phyloP scores from a whole-genome alignment of 345 rosid genomes.

The Eucalyptus virginea region DNA sequence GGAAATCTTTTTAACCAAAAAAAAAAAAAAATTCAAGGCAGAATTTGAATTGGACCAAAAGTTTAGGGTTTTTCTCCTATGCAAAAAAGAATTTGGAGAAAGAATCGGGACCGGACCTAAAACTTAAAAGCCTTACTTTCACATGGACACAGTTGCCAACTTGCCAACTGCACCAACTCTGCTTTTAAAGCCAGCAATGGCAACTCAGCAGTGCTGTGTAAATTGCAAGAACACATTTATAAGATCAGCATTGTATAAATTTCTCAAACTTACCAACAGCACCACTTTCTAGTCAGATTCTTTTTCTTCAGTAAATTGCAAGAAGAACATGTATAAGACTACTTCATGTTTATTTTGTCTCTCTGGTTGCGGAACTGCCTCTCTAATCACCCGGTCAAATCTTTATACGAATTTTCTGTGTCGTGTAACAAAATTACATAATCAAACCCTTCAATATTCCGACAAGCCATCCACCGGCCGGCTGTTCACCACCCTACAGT shows the following conservation, averaged over 20 bases:
- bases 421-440: not conserved
- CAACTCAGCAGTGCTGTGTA: not conserved
- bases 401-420: not conserved
- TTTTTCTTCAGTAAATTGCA: not conserved
- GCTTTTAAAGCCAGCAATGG: not conserved
- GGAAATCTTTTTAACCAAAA: no score
- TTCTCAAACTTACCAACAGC: not conserved
- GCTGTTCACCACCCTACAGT: slow-evolving; percentile 53
- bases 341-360: not conserved
- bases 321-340: not conserved
- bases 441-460: slow-evolving; percentile 7
- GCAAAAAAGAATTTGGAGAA: not conserved
- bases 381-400: not conserved
- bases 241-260: no score
- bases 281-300: not conserved
- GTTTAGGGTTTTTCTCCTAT: not conserved
- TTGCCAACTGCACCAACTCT: not conserved
- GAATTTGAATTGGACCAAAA: not conserved
- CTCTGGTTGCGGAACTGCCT: not conserved
- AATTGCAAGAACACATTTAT: no score
- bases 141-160: not conserved
- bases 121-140: not conserved
- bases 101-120: not conserved
- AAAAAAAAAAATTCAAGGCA: not conserved
- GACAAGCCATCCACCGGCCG: slow-evolving; percentile 6